phyloP scores from a whole-genome alignment of 768 basidiomycete species.

The Suillus brevipes region DNA sequence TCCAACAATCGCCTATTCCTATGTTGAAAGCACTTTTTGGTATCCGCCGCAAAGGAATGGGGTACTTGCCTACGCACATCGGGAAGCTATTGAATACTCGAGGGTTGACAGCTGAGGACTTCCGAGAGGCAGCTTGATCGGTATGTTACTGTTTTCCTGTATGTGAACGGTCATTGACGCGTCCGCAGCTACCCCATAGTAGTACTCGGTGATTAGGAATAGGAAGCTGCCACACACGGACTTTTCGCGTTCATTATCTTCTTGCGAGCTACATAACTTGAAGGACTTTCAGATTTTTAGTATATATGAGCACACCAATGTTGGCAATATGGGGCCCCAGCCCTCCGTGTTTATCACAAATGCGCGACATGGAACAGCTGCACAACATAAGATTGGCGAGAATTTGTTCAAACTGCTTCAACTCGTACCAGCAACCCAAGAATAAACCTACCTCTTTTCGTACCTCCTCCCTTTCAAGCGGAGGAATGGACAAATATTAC shows the following conservation, averaged over 20 bases:
- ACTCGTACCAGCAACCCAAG: not conserved
- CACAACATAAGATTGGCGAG: conserved; percentile 20
- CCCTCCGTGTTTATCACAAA: not conserved
- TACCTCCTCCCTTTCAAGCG: conserved; percentile 67
- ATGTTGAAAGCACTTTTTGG: conserved; percentile 22
- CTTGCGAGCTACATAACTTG: too few species aligned
- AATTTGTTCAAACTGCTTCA: conserved; percentile 19
- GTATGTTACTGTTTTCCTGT: not conserved
- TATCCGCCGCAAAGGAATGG: conserved; percentile 41
- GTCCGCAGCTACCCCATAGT: not conserved
- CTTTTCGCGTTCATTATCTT: not conserved
- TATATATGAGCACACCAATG: not conserved
- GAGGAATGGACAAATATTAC: too few species aligned
- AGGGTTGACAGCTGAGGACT: conserved; percentile 27
- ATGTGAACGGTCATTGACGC: not conserved
- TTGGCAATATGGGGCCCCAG: not conserved
- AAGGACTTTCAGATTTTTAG: not conserved
- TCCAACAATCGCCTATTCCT: conserved; percentile 38
- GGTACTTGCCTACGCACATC: conserved; percentile 40
- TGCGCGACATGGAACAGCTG: not conserved
- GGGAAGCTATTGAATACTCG: conserved; percentile 39
- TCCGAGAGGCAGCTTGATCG: conserved; percentile 9
- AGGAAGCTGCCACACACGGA: not conserved
- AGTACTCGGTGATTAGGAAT: not conserved
- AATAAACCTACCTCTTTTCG: conserved; percentile 67